A percentile compares a stretch with the other conserved stretches of the same genome.
These are phyloP conservation scores for Solanum chiquidenum DNA, from an alignment of 257 asterid genomes.

Conservation along the genomic window DNA sequence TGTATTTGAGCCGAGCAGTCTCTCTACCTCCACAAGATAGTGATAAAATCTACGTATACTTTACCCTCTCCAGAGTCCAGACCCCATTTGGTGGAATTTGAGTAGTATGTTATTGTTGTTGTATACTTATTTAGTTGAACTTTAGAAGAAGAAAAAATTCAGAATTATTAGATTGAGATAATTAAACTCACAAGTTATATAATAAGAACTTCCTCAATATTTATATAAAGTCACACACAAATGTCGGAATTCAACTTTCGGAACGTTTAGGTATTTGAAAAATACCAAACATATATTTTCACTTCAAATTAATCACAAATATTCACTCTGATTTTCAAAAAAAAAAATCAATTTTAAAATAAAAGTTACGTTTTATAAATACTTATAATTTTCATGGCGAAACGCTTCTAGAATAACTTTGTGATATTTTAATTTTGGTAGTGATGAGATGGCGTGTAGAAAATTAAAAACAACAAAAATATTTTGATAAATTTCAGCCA, in stretches of 20 bases:
- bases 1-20: not conserved
- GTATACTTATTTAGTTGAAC: not conserved
- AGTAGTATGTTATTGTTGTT: not conserved
- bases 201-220: not conserved
- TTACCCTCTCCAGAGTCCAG: too few relatives aligned
- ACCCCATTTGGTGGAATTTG: too few relatives aligned
- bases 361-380: too few relatives aligned
- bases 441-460: conserved; percentile 7
- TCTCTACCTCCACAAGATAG: not conserved
- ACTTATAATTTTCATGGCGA: not conserved
- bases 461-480: conserved; percentile 1
- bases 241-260: not conserved
- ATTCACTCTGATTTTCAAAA: too few relatives aligned
- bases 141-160: not conserved
- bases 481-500: conserved; percentile 11
- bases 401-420: not conserved
- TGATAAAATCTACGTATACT: too few relatives aligned
- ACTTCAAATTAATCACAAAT: not conserved
- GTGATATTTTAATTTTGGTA: not conserved
- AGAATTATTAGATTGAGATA: not conserved
- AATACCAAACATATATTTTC: not conserved
- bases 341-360: too few relatives aligned
- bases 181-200: not conserved
- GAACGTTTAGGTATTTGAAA: too few relatives aligned
- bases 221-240: not conserved